Percentiles rank a stretch among this genome's conserved stretches.
phyloP scores from a whole-genome alignment of 2,329 filamentous ascomycete genomes.

The Coniella vitis region DNA sequence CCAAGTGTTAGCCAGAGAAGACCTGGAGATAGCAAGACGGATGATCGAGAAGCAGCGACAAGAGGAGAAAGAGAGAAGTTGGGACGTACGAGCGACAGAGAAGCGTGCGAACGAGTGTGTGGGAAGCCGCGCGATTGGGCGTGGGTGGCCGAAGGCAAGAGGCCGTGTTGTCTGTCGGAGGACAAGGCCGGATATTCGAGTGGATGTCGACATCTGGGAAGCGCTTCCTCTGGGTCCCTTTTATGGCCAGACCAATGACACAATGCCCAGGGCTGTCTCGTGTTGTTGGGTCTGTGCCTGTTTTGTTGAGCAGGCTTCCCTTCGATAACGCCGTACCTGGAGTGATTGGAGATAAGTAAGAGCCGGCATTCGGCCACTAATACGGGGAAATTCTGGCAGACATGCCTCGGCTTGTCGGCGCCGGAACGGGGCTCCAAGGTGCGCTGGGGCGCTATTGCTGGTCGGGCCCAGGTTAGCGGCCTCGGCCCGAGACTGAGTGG shows the following conservation, averaged over 20 bases:
- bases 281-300: slow-evolving; percentile 9
- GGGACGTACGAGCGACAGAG: slow-evolving; percentile 17
- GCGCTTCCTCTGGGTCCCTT: not conserved
- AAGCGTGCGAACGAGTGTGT: slow-evolving; percentile 6
- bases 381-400: slow-evolving; percentile 1
- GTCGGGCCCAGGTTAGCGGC: not conserved
- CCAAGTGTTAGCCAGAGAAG: not conserved
- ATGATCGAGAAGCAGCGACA: too few species aligned
- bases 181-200: slow-evolving; percentile 2
- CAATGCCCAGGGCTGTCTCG: not conserved
- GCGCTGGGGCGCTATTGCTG: not conserved
- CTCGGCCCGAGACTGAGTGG: too few species aligned
- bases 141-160: not conserved
- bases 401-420: slow-evolving; percentile 9
- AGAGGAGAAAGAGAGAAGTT: too few species aligned
- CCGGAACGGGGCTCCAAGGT: not conserved
- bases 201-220: slow-evolving; percentile 9
- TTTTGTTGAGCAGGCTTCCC: slow-evolving; percentile 6
- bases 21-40: not conserved
- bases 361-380: not conserved
- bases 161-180: slow-evolving; percentile 9
- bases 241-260: not conserved
- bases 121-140: not conserved
- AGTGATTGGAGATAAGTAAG: not conserved
- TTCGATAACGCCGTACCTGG: not conserved